Base-by-base conservation (phyloP, 768 basidiomycete genomes). In the Tubosaeta sp. region DNA sequence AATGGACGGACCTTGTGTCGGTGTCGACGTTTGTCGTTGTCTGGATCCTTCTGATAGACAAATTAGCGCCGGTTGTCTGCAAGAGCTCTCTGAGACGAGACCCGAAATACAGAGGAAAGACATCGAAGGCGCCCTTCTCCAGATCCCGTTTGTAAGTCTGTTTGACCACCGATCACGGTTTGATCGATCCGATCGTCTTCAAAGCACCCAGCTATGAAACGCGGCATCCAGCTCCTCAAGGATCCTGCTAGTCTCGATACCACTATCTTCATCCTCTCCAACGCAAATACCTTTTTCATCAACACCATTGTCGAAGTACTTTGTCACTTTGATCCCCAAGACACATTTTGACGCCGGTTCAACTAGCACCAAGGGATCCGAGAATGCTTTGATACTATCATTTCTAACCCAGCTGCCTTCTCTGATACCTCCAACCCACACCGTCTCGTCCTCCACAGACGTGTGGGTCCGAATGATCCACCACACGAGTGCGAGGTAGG, bases 1-100 rank as follows among this genome's bases (percentile, higher is more conserved):
- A 97, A 65, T 99, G 93, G 87, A 97, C 95, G 4, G 97, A 98
- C 74, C 81, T 97, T 34, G 84, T 97, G 95, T 97, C 70, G 72
- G 83, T 42, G 59, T 31, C 14, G 6, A 29, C 26, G 1, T n/a
- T 22, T 16, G n/a, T 25, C 27, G 19, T 14, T 12, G 29, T 44
- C 46, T 16, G 17, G 33, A 51, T 49, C 44, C 6, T 44, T 26
- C 11, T 34, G 13, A 26, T 46, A 29, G 32, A 11, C 22, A 12
- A 0, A 25, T 59, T 45, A 87, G 88, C 50, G 86, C 82, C n/a
- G 77, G 78, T 62, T 82, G 79, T 49, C 77, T 97, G 50, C 75
- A 73, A 19, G 86, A 93, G 60, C 80, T 91, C 2, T 52, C 64
- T 0, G 34, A 46, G 1, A 82, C 89, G 64, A 74, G 71, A 22